Evolutionary conservation across 345 rosid genomes (phyloP), one percentile per base, ranked within the genome.

Genomic region (Psidium friedrichsthalianum): DNA sequence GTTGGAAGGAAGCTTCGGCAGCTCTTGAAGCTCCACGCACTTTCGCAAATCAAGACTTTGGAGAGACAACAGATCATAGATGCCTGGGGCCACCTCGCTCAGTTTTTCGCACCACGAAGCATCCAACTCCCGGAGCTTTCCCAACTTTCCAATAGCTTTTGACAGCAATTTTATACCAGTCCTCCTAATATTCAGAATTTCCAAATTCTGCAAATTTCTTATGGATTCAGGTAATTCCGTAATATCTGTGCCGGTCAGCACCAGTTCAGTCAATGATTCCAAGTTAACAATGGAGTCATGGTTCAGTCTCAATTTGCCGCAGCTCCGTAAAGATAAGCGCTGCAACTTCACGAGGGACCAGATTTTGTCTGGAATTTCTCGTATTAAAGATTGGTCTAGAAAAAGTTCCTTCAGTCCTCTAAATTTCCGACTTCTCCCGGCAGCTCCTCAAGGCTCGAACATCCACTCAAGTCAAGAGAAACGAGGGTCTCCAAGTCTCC

Each of bases 61-160:
- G 53, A 51, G 53, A 51, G 53, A 51, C 11, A 12, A 51, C 3
- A 51, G 53, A 51, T 11, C 1, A 24, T 12, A 4, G 59, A 56
- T 56, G 13, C 13, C 24, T 56, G 0, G 0, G 58, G 1, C 1
- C 24, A 56, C 27, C 12, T 56, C 13, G 3, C 2, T 10, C 59
- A 56, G 27, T 5, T 9, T 0, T 56, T 0, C 10, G 27, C 59
- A 56, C 1, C 2, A 0, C 0, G 27, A 56, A 22, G 59, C 59
- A 56, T 56, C 27, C 3, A 56, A 56, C 27, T 56, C 13, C 59
- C 59, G 59, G 59, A 56, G 59, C 59, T 56, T 56, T 24, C 13
- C 10, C 27, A 56, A 56, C 5, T n/a, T 24, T 56, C 59, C 59
- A 24, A 56, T 56, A 1, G 59, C 59, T 2, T 56, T 0, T 56